These are phyloP conservation scores for Aureobasidium vineae DNA, from an alignment of 2,329 filamentous ascomycete species.

Conservation along the genomic window DNA sequence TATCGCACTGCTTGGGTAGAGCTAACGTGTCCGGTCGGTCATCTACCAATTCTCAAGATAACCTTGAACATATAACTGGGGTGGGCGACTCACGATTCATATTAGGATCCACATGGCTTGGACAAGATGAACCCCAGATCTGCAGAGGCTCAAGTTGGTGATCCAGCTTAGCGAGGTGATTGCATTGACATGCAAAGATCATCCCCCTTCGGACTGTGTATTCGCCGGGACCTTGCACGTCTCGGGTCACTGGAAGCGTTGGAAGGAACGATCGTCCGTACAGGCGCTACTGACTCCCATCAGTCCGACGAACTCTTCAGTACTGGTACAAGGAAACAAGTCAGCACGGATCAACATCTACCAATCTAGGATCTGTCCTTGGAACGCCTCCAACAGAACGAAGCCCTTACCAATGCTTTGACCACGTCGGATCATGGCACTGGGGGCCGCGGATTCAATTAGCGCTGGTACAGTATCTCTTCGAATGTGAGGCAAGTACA, in stretches of 20 bases:
- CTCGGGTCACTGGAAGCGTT: not conserved
- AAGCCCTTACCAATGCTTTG: slow-evolving; percentile 1
- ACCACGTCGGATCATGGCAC: not conserved
- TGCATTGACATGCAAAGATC: not conserved
- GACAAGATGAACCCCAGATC: slow-evolving; percentile 5
- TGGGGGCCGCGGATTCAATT: not conserved
- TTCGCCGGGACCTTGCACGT: not conserved
- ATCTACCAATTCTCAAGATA: not conserved
- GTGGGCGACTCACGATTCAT: not conserved
- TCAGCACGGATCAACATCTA: not conserved
- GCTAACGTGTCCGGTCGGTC: not conserved
- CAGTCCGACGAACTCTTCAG: not conserved
- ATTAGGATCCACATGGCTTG: not conserved
- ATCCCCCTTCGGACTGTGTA: not conserved
- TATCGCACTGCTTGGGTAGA: not conserved
- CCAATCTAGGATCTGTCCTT: not conserved
- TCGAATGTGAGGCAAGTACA: not conserved
- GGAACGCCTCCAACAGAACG: not conserved
- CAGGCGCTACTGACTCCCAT: not conserved
- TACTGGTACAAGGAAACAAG: not conserved
- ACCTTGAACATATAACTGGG: not conserved
- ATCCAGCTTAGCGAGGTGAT: not conserved
- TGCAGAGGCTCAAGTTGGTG: not conserved
- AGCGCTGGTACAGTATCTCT: not conserved
- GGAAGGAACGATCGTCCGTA: not conserved